Evolutionary conservation across 106 monocot genomes (phyloP).

Genomic region (Hemerocallis citrina): DNA sequence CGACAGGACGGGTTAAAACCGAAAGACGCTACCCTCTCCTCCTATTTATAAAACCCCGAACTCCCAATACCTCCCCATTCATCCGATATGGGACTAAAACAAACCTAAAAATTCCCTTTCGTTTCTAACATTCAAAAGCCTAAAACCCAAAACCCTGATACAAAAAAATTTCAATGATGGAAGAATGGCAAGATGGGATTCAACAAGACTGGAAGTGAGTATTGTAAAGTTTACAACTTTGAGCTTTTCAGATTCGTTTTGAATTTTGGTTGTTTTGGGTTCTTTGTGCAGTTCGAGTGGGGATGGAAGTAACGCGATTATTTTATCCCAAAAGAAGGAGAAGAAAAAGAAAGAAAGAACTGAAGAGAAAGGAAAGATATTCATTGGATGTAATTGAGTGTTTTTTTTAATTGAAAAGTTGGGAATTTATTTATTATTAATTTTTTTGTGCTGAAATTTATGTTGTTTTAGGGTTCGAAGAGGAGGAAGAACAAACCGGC

Average conservation of each 20-base stretch:
- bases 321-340: slow-evolving; percentile 53
- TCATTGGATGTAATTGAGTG: not conserved
- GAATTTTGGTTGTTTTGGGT: slow-evolving; percentile 8
- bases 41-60: not conserved
- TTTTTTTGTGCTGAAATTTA: too few relatives aligned
- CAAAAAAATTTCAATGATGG: too few relatives aligned
- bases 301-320: slow-evolving; percentile 48
- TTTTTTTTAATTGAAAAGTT: slow-evolving; percentile 1
- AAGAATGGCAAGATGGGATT: not conserved
- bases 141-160: too few relatives aligned
- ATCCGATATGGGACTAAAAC: slow-evolving; percentile 45
- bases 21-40: rapidly evolving
- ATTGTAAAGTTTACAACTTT: not conserved
- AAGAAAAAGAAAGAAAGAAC: slow-evolving; percentile 30
- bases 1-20: slow-evolving; percentile 41
- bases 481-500: slow-evolving; percentile 16
- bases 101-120: too few relatives aligned
- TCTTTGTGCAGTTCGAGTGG: slow-evolving; percentile 21
- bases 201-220: slow-evolving; percentile 7
- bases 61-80: too few relatives aligned
- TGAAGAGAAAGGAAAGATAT: slow-evolving; percentile 41
- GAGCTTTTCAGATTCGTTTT: not conserved
- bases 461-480: slow-evolving; percentile 25
- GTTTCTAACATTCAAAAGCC: too few relatives aligned
- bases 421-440: too few relatives aligned